Base-by-base conservation (phyloP, 495 filamentous ascomycete species). In the Neurospora sp. region DNA sequence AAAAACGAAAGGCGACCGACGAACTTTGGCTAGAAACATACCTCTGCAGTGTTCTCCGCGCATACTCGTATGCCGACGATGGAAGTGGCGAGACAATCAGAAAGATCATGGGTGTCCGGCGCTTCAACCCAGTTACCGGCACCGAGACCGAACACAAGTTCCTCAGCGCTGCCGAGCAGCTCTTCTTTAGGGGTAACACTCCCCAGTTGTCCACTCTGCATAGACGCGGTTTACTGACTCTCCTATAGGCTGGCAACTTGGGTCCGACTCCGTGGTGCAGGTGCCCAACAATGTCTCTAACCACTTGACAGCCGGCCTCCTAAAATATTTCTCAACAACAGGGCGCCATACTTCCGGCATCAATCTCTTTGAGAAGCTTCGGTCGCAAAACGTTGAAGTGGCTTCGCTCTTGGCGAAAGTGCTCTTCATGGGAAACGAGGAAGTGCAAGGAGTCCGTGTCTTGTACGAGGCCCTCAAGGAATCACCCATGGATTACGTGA, bases 281-380 rank as follows among this genome's bases (percentile, higher is more conserved):
- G 96, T 98, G 3, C 96, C 96, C 1, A 98, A 97, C 76, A 90
- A 93, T 41, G 96, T 98, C 59, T 95, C 93, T n/a, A 99, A 99
- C 78, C 93, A 99, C 79, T 87, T 98, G 39, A 94, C 94, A 3
- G 87, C 92, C 39, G 96, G 96, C 18, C 89, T 99, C 1, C 86
- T 99, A n/a, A 92, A 92, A 78, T 99, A 99, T 77, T 97, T 99
- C 76, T 90, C 94, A 70, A 98, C 96, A 0, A 98, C 96, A 8
- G 96, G 96, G 10, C 90, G 96, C 40, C 98, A 95, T 77, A 89
- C 96, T 31, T 98, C 96, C 0, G 96, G 95, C 10, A 97, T 98
- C 80, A 99, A 99, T 74, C 87, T 99, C 3, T 98, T 99, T 74
- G 94, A 98, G 80, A 99, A 99, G 80, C 86, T 99, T 69, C 91